Evolutionary conservation across 805 yeast species (phyloP).

Genomic region (Metschnikowia matae): DNA sequence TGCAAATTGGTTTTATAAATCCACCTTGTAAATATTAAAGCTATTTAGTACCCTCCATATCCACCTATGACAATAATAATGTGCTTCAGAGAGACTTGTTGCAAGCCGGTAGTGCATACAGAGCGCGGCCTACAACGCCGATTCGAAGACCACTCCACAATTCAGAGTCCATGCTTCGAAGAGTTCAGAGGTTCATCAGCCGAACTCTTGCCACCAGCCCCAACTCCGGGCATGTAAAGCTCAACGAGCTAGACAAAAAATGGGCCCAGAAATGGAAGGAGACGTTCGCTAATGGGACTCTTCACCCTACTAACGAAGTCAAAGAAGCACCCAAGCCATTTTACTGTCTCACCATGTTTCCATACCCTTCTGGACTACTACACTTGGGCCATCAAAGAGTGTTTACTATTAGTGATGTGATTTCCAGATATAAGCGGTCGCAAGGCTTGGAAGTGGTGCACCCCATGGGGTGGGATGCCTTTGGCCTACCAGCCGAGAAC

Average conservation of each 20-base stretch:
- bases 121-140: not conserved
- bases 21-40: not conserved
- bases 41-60: not conserved
- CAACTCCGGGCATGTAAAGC: conserved; percentile 3
- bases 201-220: not conserved
- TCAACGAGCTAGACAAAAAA: conserved; percentile 44
- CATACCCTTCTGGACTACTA: conserved; percentile 90
- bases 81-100: not conserved
- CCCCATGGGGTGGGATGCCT: conserved; percentile 99
- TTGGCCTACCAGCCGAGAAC: conserved; percentile 97
- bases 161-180: conserved; percentile 1
- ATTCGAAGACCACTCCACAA: not conserved
- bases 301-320: conserved; percentile 31
- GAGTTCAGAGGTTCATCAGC: not conserved
- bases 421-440: conserved; percentile 74
- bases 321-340: conserved; percentile 23
- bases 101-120: conserved; percentile 1
- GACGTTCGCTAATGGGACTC: conserved; percentile 27
- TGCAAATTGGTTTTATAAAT: too few species aligned
- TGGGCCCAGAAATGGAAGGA: conserved; percentile 50
- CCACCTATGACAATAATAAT: not conserved
- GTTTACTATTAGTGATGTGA: conserved; percentile 81
- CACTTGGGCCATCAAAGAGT: conserved; percentile 96
- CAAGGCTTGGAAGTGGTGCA: conserved; percentile 78
- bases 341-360: conserved; percentile 84